Evolutionary conservation across 768 basidiomycete genomes (phyloP), one percentile per base, ranked within the genome.

Genomic region (Trametes meyenii): DNA sequence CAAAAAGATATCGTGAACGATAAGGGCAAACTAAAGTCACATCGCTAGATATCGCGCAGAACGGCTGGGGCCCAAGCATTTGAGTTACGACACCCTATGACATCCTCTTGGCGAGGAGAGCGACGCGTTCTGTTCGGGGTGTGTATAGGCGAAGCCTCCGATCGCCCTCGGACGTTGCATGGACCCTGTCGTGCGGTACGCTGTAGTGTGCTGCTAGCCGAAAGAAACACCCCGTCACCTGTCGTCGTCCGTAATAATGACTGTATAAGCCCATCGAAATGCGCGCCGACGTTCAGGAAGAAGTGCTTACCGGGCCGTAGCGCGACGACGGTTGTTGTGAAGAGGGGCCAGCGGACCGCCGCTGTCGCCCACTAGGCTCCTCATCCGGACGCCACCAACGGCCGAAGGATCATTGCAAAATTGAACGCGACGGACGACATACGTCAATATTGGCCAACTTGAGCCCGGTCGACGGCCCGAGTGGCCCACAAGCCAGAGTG

Each of bases 91-190:
- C 29, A 33, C 29, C 29, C 29, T 33, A 8, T 33, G 29, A 8
- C 8, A 33, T 33, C 29, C 29, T 33, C 29, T 33, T 33, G 29
- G 29, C 29, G 29, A 33, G 29, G 4, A 33, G 29, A 33, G 8
- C 29, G 29, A 8, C 29, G 29, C 45, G 16, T 33, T 26, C 35
- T 11, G 43, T 19, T 19, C 36, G 13, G 10, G 39, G 38, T 16
- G 24, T n/a, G 19, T 1, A 48, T 26, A 43, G 40, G 36, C 49
- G 49, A 58, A 50, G 44, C 26, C 57, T 58, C 57, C 57, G 57
- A 50, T 58, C 21, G 38, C 36, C 46, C 33, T 58, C 57, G 57
- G 57, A 58, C 49, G 16, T 43, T 6, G 14, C 40, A 29, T 21
- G 11, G 6, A 5, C n/a, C 49, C 19, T 43, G 14, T n/a, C 40